Evolutionary conservation across 2,329 filamentous ascomycete genomes (phyloP), one percentile per base, ranked within the genome.

Genomic region (Claviceps cyperi): DNA sequence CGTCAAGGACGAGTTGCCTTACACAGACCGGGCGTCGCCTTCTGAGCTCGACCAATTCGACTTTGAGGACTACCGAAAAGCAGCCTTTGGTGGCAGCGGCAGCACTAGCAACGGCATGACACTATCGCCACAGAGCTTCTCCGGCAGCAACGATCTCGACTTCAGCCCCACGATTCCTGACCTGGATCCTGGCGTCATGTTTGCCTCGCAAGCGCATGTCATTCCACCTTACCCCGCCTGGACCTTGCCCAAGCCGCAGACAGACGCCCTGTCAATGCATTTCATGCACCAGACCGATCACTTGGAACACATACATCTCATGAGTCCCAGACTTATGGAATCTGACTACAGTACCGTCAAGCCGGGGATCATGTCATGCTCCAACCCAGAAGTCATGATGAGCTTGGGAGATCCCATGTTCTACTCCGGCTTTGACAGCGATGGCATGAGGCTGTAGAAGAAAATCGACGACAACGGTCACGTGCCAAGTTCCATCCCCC

Each of bases 401-500:
- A 73, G 75, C 17, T 70, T 77, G 58, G 71, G 69, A 17, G 76
- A 80, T 53, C 75, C 76, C 1, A 78, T 78, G 75, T 77, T 80
- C 50, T 79, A 73, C 56, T 66, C 70, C 3, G 72, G 73, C 43
- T 77, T 71, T 57, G 73, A 75, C 51, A 66, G 64, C 51, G 72
- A 74, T 46, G 53, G 61, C 19, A 62, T 73, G 59, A 60, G 68
- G 53, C 59, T 72, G 44, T 72, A 43, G 40, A 14, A 43, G 40
- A 14, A 3, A 32, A 32, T 9, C 9, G 28, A 32, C 28, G 28
- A 32, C 28, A 32, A 32, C 28, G 5, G 7, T 8, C 24, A 24
- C 24, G 7, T 24, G 24, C 24, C 24, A 24, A 24, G 24, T 24
- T 24, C 8, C 24, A 24, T 24, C 7, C 6, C n/a, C n/a, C n/a